Percentiles rank a stretch among this genome's conserved stretches.
Evolutionary conservation across 1,284 basidiomycete genomes (phyloP).

Genomic region (Golubevia pallescens): DNA sequence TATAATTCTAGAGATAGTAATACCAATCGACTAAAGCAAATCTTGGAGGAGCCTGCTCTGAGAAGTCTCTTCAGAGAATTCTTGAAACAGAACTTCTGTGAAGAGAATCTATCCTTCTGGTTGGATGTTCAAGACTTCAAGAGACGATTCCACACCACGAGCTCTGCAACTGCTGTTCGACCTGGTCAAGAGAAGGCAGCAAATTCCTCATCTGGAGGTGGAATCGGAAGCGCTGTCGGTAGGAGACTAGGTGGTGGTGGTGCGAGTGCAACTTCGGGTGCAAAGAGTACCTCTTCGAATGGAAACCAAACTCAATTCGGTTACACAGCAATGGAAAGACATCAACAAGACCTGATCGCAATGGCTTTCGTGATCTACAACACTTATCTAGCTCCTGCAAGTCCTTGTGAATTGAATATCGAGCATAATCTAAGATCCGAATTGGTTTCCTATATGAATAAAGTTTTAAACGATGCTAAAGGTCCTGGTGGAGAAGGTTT

Average conservation of each 20-base stretch:
- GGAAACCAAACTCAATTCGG: slow-evolving; percentile 17
- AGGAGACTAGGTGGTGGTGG: slow-evolving; percentile 61
- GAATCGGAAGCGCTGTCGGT: slow-evolving; percentile 70
- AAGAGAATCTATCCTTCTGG: slow-evolving; percentile 97
- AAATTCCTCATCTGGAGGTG: slow-evolving; percentile 68
- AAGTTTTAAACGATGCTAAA: slow-evolving; percentile 33
- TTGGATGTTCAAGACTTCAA: slow-evolving; percentile 97
- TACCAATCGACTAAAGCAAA: slow-evolving; percentile 86
- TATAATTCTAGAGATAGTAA: slow-evolving; percentile 1
- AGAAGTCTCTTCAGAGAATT: slow-evolving; percentile 92
- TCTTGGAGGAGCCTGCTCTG: slow-evolving; percentile 89
- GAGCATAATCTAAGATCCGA: slow-evolving; percentile 95
- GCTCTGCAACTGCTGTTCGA: slow-evolving; percentile 78
- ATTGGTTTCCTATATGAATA: slow-evolving; percentile 87
- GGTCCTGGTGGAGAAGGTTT: neutral
- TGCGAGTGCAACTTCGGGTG: neutral
- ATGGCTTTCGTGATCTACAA: slow-evolving; percentile 93
- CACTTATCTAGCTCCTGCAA: slow-evolving; percentile 92
- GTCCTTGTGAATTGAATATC: slow-evolving; percentile 94
- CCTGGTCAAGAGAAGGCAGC: slow-evolving; percentile 31
- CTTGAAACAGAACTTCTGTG: slow-evolving; percentile 90
- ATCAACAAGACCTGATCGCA: slow-evolving; percentile 91
- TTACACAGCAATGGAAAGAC: slow-evolving; percentile 81
- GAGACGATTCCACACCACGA: slow-evolving; percentile 91
- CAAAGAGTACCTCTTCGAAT: slow-evolving; percentile 2